Percentiles rank a stretch among this genome's conserved stretches.
Conservation (phyloP, 2,329 filamentous ascomycete species). For the Diplodia mutila region DNA sequence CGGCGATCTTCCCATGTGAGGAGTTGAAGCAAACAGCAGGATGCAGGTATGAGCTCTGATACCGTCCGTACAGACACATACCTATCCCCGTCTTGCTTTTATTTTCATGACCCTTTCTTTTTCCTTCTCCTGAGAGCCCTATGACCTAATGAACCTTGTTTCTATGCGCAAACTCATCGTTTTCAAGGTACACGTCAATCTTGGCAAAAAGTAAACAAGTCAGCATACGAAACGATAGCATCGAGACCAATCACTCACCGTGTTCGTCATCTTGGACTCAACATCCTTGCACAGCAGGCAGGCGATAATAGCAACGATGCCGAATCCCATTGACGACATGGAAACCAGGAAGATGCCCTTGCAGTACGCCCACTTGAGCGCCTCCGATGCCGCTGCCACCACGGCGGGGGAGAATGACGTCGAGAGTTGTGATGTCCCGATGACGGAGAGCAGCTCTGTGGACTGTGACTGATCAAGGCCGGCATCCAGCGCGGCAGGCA, state of each 20-base stretch:
- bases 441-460: not conserved
- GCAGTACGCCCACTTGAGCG: conserved; percentile 33
- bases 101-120: not conserved
- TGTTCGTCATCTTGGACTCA: conserved; percentile 9
- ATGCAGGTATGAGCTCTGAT: too few species aligned
- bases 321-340: conserved; percentile 31
- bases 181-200: conserved; percentile 17
- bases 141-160: not conserved
- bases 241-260: not conserved
- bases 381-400: conserved; percentile 31
- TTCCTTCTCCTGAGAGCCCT: not conserved
- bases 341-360: conserved; percentile 28
- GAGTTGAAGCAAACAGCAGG: too few species aligned
- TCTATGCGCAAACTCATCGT: conserved; percentile 6
- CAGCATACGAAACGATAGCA: not conserved
- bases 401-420: conserved; percentile 27
- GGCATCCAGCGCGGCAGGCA: conserved; percentile 30
- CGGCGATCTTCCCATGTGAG: too few species aligned
- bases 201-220: not conserved
- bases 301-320: conserved; percentile 30
- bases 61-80: too few species aligned
- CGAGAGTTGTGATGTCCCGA: not conserved
- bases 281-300: conserved; percentile 29
- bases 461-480: conserved; percentile 27
- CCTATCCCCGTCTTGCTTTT: not conserved